phyloP scores from a whole-genome alignment of 1,284 basidiomycete species.

The Meripilus lineatus region DNA sequence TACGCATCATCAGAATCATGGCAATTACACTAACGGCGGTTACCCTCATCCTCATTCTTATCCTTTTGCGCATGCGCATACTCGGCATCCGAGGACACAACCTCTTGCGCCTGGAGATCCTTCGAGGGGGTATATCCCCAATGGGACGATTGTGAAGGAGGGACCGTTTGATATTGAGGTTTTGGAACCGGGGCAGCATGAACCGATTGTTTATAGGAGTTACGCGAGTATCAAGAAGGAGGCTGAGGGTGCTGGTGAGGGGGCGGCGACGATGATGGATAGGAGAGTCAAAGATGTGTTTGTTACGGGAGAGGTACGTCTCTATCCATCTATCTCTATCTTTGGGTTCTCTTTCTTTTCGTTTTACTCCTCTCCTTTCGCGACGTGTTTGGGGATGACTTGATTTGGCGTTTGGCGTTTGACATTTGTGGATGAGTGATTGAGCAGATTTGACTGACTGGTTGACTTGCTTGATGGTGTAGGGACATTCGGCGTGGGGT shows the following conservation, averaged over 20 bases:
- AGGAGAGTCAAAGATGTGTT: constrained; percentile 58
- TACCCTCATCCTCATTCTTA: too few relatives aligned
- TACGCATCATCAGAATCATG: too few relatives aligned
- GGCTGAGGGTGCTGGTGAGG: constrained; percentile 13
- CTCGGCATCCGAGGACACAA: background rate
- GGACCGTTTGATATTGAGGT: constrained; percentile 37
- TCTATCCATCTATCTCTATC: constrained; percentile 3
- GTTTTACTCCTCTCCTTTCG: background rate
- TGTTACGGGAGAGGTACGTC: constrained; percentile 61
- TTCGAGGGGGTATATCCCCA: constrained; percentile 50
- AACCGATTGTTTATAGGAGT: constrained; percentile 37
- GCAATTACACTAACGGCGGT: too few relatives aligned
- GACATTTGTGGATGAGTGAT: too few relatives aligned
- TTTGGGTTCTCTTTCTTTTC: too few relatives aligned
- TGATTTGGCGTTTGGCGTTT: too few relatives aligned
- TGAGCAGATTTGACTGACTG: too few relatives aligned
- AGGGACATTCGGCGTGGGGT: constrained; percentile 82
- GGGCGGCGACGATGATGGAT: too few relatives aligned
- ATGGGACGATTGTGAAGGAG: constrained; percentile 39
- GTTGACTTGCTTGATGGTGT: too few relatives aligned
- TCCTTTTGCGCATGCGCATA: constrained; percentile 16
- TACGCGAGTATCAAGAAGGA: constrained; percentile 15
- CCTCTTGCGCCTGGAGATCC: constrained; percentile 31
- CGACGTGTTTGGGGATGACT: too few relatives aligned
- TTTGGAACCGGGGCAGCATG: constrained; percentile 31